Percentiles rank a stretch among this genome's conserved stretches.
Evolutionary conservation across 352 stramenopile species (phyloP).

Genomic region (Pythium apleroticum): DNA sequence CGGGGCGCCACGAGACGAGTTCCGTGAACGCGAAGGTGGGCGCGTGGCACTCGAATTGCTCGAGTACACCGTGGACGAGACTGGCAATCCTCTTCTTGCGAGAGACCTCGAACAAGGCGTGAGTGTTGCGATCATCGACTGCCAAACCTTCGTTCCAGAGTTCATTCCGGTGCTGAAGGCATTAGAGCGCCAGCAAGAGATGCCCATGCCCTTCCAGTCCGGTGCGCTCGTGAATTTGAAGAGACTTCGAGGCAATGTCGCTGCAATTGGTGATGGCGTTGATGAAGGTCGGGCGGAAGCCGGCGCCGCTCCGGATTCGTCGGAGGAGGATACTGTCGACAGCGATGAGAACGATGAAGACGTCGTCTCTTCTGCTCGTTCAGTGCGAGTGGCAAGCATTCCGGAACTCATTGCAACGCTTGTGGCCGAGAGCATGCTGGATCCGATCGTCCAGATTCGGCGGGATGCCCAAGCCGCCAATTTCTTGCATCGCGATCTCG

Average conservation of each 20-base stretch:
- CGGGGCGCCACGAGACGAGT: constrained; percentile 68
- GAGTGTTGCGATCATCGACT: constrained; percentile 82
- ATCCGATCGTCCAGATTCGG: constrained; percentile 82
- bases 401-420: constrained; percentile 43
- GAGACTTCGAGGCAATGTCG: neutral
- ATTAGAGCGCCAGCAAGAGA: constrained; percentile 69
- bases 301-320: neutral
- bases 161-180: constrained; percentile 85
- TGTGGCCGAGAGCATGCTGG: constrained; percentile 53
- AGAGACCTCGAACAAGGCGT: constrained; percentile 52
- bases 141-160: constrained; percentile 84
- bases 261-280: neutral
- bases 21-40: constrained; percentile 51
- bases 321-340: constrained; percentile 1
- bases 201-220: constrained; percentile 73
- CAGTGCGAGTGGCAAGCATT: neutral
- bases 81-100: constrained; percentile 47
- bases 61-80: constrained; percentile 62
- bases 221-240: constrained; percentile 72
- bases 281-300: neutral
- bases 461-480: constrained; percentile 36
- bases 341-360: constrained; percentile 15
- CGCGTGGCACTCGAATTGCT: constrained; percentile 70
- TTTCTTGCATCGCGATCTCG: constrained; percentile 38
- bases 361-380: neutral